Percentiles rank a stretch among this genome's conserved stretches.
These are phyloP conservation scores for Wickerhamomyces sp. DNA, from an alignment of 1,139 yeast species.

Conservation along the genomic window DNA sequence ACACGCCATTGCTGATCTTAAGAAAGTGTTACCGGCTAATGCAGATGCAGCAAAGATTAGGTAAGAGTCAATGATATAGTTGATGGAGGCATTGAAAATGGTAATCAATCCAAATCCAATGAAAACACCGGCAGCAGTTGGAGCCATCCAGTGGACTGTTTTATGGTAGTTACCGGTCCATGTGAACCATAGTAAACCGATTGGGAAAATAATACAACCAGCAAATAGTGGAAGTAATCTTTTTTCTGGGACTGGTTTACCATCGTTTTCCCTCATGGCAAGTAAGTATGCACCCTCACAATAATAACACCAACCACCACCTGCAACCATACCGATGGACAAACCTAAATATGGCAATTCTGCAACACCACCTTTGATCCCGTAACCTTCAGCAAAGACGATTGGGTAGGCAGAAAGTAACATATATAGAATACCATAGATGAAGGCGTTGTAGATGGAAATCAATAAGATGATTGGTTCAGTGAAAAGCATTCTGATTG, in stretches of 20 bases:
- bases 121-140: conserved; percentile 66
- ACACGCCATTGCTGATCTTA: conserved; percentile 64
- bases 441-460: conserved; percentile 74
- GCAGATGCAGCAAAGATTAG: conserved; percentile 84
- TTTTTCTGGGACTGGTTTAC: conserved; percentile 71
- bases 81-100: conserved; percentile 73
- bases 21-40: conserved; percentile 78
- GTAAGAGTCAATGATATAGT: conserved; percentile 78
- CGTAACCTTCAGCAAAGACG: conserved; percentile 60
- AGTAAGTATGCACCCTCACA: conserved; percentile 34
- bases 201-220: conserved; percentile 65
- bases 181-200: conserved; percentile 79
- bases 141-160: conserved; percentile 79
- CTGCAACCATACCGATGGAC: conserved; percentile 55
- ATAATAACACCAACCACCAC: conserved; percentile 43
- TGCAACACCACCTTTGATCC: conserved; percentile 49
- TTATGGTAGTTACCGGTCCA: conserved; percentile 79
- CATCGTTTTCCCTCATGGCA: conserved; percentile 42
- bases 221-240: conserved; percentile 71
- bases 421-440: conserved; percentile 77
- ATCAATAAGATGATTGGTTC: conserved; percentile 73
- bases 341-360: conserved; percentile 61
- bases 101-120: conserved; percentile 73
- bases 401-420: conserved; percentile 77
- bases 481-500: conserved; percentile 57